These are phyloP conservation scores for Wilhelminamyces savonicus DNA, from an alignment of 805 yeast species.

Conservation along the genomic window DNA sequence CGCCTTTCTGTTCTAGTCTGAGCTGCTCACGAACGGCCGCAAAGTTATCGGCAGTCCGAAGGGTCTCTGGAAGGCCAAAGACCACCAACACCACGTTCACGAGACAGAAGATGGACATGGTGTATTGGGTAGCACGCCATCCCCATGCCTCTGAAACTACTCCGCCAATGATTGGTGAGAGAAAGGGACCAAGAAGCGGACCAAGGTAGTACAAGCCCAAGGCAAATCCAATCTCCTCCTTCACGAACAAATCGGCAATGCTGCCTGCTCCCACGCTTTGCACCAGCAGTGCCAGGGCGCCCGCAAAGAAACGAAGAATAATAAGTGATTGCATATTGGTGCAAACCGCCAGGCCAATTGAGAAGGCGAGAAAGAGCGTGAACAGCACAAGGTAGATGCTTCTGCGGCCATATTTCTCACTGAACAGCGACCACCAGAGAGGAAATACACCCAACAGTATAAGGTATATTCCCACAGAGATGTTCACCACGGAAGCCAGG, in stretches of 20 bases:
- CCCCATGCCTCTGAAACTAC: conserved; percentile 65
- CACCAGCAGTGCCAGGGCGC: conserved; percentile 68
- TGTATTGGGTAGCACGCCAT: conserved; percentile 90
- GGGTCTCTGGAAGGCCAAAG: conserved; percentile 72
- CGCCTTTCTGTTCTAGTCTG: background rate
- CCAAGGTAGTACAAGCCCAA: conserved; percentile 80
- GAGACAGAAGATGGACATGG: conserved; percentile 63
- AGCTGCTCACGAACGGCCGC: conserved; percentile 35
- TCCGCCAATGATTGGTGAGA: conserved; percentile 78
- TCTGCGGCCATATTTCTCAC: conserved; percentile 72
- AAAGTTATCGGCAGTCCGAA: conserved; percentile 55
- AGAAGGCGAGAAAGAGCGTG: conserved; percentile 53
- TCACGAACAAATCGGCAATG: conserved; percentile 63
- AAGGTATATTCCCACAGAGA: conserved; percentile 75
- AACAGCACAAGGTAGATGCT: conserved; percentile 68
- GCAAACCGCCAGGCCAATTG: conserved; percentile 66
- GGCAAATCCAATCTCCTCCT: conserved; percentile 67
- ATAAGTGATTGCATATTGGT: conserved; percentile 58
- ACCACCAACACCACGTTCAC: conserved; percentile 42
- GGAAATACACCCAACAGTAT: conserved; percentile 75
- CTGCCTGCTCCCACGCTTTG: conserved; percentile 91
- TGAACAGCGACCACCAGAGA: conserved; percentile 81
- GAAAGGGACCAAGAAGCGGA: conserved; percentile 71
- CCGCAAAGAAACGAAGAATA: conserved; percentile 70
- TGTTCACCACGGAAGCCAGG: conserved; percentile 54